A percentile compares a stretch with the other conserved stretches of the same genome.
Conservation (phyloP, 352 stramenopile genomes). For the Pythium scleroteichum region DNA sequence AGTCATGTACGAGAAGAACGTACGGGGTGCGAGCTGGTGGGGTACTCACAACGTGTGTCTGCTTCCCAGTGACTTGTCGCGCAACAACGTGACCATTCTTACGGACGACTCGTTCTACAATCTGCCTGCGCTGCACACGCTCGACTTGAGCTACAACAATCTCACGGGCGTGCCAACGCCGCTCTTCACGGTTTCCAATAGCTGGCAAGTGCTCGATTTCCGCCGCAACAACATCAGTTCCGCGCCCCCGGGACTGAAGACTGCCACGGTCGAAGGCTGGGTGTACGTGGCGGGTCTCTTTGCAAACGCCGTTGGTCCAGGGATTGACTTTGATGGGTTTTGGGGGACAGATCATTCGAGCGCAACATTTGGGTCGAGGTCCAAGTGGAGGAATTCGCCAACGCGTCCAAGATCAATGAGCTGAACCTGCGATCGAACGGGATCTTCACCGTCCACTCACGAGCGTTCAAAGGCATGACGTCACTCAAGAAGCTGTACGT, state of each 20-base stretch:
- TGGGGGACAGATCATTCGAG: slow-evolving; percentile 51
- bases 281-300: slow-evolving; percentile 40
- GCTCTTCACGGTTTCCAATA: slow-evolving; percentile 43
- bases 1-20: slow-evolving; percentile 32
- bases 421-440: slow-evolving; percentile 52
- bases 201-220: slow-evolving; percentile 63
- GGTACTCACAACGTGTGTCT: neutral
- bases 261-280: slow-evolving; percentile 47
- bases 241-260: slow-evolving; percentile 39
- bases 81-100: slow-evolving; percentile 48
- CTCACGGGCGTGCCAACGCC: slow-evolving; percentile 39
- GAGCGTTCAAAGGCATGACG: slow-evolving; percentile 55
- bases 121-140: slow-evolving; percentile 46
- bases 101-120: slow-evolving; percentile 46
- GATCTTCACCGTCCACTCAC: slow-evolving; percentile 62
- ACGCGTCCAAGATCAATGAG: slow-evolving; percentile 45
- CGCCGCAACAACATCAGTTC: slow-evolving; percentile 45
- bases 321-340: neutral
- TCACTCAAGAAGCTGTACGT: slow-evolving; percentile 50
- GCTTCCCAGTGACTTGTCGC: slow-evolving; percentile 33
- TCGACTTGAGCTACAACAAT: slow-evolving; percentile 61
- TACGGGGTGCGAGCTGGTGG: neutral
- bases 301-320: neutral
- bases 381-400: slow-evolving; percentile 40
- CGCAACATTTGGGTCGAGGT: slow-evolving; percentile 65